Base-by-base conservation (phyloP, 352 stramenopile genomes). In the Phytophthora capsici region DNA sequence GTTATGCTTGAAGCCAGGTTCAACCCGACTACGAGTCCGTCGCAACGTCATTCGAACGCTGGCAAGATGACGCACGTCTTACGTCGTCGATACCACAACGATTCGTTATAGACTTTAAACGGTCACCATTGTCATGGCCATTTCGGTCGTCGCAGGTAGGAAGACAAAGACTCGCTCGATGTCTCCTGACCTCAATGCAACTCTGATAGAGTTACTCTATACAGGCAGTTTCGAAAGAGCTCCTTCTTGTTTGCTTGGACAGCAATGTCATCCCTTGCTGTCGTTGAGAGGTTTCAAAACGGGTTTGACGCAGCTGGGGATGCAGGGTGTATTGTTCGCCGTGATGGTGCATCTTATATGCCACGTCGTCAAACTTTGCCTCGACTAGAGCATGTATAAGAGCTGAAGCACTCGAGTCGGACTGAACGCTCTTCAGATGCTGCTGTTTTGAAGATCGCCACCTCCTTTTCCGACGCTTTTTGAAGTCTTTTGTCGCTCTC, bases 1-100 rank as follows among this genome's bases (percentile, higher is more conserved):
- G 36, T 25, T 26, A 43, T 25, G 28, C 36, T 69, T 53, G 61
- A 69, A 69, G 53, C 45, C 30, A 59, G 54, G 28, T 45, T 26
- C 61, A 59, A 65, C 54, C 28, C 30, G 38, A 37, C 49, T n/a
- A 64, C 30, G 34, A 55, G 58, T 60, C 49, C 41, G 34, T 25
- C 55, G 44, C n/a, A 26, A 41, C 36, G 36, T 7, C 2, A 34
- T 34, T 34, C 10, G 28, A 34, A 2, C 28, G 28, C 28, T 34
- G 28, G 28, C 28, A 34, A 34, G 28, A 34, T 34, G 28, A 34
- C 28, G 28, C 28, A 34, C 28, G 28, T 34, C 28, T 37, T n/a
- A 51, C 23, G 17, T 17, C 19, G 25, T 20, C 20, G 32, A 23
- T n/a, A n/a, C n/a, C n/a, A n/a, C n/a, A n/a, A n/a, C n/a, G n/a